These are phyloP conservation scores for Farysia itapuensis DNA, from an alignment of 1,284 basidiomycete genomes.

Conservation along the genomic window DNA sequence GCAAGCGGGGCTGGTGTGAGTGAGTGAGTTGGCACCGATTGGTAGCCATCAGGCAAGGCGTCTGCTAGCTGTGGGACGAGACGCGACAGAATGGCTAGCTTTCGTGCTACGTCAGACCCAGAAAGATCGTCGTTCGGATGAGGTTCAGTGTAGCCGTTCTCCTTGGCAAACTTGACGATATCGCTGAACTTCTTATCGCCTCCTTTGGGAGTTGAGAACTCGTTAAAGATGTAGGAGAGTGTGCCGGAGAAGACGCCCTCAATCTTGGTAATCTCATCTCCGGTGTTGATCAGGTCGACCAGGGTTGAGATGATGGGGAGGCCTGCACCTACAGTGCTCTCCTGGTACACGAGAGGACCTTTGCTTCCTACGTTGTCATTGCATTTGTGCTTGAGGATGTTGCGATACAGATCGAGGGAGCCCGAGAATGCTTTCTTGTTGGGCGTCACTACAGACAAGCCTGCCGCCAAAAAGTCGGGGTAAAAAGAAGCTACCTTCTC, in stretches of 20 bases:
- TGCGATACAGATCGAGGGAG: conserved; percentile 71
- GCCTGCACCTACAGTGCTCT: conserved; percentile 93
- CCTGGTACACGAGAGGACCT: conserved; percentile 76
- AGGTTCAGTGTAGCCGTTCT: conserved; percentile 95
- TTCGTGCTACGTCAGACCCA: conserved; percentile 93
- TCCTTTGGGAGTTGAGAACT: conserved; percentile 66
- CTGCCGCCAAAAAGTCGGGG: conserved; percentile 75
- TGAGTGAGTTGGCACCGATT: conserved; percentile 78
- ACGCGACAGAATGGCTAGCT: conserved; percentile 90
- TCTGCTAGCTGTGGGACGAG: conserved; percentile 46
- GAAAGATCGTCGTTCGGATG: conserved; percentile 95
- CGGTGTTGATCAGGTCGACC: conserved; percentile 86
- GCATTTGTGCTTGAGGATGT: conserved; percentile 64
- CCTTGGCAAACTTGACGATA: conserved; percentile 83
- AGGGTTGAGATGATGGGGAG: conserved; percentile 88
- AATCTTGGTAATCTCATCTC: conserved; percentile 73
- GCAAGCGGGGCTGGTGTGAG: conserved; percentile 79
- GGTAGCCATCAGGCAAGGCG: conserved; percentile 70
- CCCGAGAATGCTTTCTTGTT: conserved; percentile 97
- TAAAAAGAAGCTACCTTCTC: conserved; percentile 81
- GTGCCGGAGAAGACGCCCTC: conserved; percentile 86
- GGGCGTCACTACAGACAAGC: conserved; percentile 87
- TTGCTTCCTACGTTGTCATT: conserved; percentile 24
- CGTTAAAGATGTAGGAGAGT: conserved; percentile 98
- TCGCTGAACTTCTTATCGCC: conserved; percentile 72